Evolutionary conservation across 257 asterid genomes (phyloP).

Genomic region (Cruciata laevipes): DNA sequence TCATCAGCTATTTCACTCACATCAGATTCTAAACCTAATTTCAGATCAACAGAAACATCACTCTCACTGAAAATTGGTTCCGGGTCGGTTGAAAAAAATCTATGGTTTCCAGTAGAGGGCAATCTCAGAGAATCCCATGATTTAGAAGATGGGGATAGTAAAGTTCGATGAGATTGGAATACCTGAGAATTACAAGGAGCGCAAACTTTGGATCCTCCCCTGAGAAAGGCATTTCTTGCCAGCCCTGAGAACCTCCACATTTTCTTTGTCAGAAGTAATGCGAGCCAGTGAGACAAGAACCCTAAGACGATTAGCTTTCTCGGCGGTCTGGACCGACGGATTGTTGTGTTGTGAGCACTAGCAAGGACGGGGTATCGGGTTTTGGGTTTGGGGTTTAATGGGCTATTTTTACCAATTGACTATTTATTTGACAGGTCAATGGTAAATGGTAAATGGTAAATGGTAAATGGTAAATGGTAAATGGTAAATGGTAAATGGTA

Average conservation of each 20-base stretch:
- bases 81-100: neutral
- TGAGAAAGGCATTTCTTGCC: neutral
- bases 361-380: too few relatives aligned
- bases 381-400: too few relatives aligned
- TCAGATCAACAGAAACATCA: neutral
- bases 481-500: too few relatives aligned
- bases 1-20: neutral
- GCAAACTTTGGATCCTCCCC: neutral
- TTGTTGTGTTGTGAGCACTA: too few relatives aligned
- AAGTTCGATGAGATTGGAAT: neutral
- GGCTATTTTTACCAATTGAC: too few relatives aligned
- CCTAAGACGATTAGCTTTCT: too few relatives aligned
- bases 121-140: neutral
- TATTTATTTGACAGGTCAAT: too few relatives aligned
- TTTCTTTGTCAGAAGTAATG: too few relatives aligned
- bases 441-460: too few relatives aligned
- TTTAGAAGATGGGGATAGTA: neutral
- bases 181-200: neutral
- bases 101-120: neutral
- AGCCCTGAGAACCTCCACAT: neutral
- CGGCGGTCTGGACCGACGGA: too few relatives aligned
- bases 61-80: neutral
- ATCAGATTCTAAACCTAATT: neutral
- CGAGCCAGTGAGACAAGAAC: too few relatives aligned
- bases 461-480: too few relatives aligned